phyloP scores from a whole-genome alignment of 345 rosid species.

The Toxicodendron radicans region DNA sequence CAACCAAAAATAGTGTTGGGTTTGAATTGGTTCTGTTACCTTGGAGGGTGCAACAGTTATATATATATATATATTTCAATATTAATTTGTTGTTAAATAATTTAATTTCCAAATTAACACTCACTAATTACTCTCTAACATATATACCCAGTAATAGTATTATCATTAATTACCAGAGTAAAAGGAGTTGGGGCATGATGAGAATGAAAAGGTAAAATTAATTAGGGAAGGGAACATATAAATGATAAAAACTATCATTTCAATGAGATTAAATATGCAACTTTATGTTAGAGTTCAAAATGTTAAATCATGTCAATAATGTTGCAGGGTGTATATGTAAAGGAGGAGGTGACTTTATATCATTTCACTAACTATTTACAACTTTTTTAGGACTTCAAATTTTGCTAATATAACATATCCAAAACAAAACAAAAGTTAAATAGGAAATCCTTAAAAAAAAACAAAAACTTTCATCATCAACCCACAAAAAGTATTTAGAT shows the following conservation, averaged over 20 bases:
- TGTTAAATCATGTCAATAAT: constrained; percentile 24
- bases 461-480: background rate
- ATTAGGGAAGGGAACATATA: constrained; percentile 4
- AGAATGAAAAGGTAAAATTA: constrained; percentile 18
- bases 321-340: too few species aligned
- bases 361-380: constrained; percentile 11
- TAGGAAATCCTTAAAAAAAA: too few species aligned
- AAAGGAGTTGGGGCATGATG: constrained; percentile 6
- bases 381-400: constrained; percentile 2
- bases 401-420: constrained; percentile 15
- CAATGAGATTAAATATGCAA: background rate
- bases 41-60: constrained; percentile 15
- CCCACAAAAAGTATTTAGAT: background rate
- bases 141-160: too few species aligned
- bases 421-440: constrained; percentile 19
- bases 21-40: constrained; percentile 1
- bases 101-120: too few species aligned
- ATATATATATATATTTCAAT: too few species aligned
- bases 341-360: constrained; percentile 13
- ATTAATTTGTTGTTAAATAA: too few species aligned
- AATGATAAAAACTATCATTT: background rate
- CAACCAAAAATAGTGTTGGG: background rate
- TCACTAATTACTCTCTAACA: too few species aligned
- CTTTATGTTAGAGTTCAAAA: constrained; percentile 18
- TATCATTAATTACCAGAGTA: background rate